Conservation (phyloP, 164 flowering plant species). For the Sedum album region DNA sequence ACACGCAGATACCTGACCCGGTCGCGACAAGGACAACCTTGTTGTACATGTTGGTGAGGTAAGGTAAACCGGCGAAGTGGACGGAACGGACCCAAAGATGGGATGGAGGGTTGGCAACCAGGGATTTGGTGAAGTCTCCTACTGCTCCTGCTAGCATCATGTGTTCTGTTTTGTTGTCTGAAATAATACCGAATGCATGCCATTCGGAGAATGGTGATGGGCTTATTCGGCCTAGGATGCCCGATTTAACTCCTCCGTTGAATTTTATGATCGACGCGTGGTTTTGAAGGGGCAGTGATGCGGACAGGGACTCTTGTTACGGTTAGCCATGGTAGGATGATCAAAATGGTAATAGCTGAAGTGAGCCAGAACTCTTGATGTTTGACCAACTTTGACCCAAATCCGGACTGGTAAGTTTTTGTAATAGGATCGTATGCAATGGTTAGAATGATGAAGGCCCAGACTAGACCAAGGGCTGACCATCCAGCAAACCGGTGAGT, state of each 20-base stretch:
- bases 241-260: slow-evolving; percentile 46
- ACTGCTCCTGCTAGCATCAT: slow-evolving; percentile 78
- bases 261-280: slow-evolving; percentile 62
- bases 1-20: slow-evolving; percentile 64
- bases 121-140: slow-evolving; percentile 62
- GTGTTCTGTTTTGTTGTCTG: slow-evolving; percentile 47
- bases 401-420: slow-evolving; percentile 23
- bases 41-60: slow-evolving; percentile 51
- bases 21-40: slow-evolving; percentile 55
- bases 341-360: slow-evolving; percentile 33
- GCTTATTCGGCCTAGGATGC: slow-evolving; percentile 57
- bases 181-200: slow-evolving; percentile 76
- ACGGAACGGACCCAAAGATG: slow-evolving; percentile 56
- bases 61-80: slow-evolving; percentile 63
- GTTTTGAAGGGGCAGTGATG: slow-evolving; percentile 37
- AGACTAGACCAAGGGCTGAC: slow-evolving; percentile 37
- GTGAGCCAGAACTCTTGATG: slow-evolving; percentile 61
- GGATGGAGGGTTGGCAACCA: slow-evolving; percentile 50
- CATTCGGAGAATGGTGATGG: slow-evolving; percentile 63
- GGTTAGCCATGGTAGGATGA: slow-evolving; percentile 56
- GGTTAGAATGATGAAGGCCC: slow-evolving; percentile 39
- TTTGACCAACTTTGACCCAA: slow-evolving; percentile 23
- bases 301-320: slow-evolving; percentile 42
- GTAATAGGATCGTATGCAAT: slow-evolving; percentile 34
- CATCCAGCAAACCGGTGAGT: slow-evolving; percentile 47